phyloP scores from a whole-genome alignment of 2,329 filamentous ascomycete genomes.

The Paecilomyces variotii region DNA sequence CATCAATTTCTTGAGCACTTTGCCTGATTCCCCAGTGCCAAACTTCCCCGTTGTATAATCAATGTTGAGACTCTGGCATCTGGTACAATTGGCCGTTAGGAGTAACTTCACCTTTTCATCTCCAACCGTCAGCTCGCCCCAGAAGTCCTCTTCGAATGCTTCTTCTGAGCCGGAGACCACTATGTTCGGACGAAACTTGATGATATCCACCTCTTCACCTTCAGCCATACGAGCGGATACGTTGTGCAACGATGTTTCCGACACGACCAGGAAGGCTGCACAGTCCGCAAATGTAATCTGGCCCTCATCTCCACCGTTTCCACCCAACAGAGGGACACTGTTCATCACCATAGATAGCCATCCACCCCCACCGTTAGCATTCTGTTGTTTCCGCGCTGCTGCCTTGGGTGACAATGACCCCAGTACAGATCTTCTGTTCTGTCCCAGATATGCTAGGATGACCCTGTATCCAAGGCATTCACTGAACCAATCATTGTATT shows the following conservation, averaged over 20 bases:
- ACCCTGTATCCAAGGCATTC: constrained; percentile 55
- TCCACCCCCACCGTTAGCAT: constrained; percentile 5
- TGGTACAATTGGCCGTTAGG: constrained; percentile 61
- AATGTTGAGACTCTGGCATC: constrained; percentile 64
- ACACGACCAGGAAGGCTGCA: constrained; percentile 58
- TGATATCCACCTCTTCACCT: constrained; percentile 50
- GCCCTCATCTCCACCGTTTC: constrained; percentile 20
- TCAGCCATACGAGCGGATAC: constrained; percentile 51
- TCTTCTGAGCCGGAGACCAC: constrained; percentile 52
- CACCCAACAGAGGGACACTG: constrained; percentile 1
- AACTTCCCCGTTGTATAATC: constrained; percentile 59
- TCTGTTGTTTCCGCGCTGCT: constrained; percentile 12
- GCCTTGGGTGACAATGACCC: constrained; percentile 49
- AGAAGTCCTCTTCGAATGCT: constrained; percentile 65
- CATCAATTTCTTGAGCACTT: constrained; percentile 61
- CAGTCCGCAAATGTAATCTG: constrained; percentile 65
- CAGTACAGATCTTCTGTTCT: constrained; percentile 51
- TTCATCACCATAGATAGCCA: constrained; percentile 11
- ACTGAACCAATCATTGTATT: constrained; percentile 60
- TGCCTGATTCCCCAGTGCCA: constrained; percentile 50
- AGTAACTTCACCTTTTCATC: constrained; percentile 33
- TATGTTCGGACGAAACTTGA: constrained; percentile 66
- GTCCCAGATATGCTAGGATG: constrained; percentile 58
- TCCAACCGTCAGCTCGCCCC: constrained; percentile 51
- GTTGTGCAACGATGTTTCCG: constrained; percentile 59